Base-by-base conservation (phyloP, 768 basidiomycete species). In the Russula abietina region DNA sequence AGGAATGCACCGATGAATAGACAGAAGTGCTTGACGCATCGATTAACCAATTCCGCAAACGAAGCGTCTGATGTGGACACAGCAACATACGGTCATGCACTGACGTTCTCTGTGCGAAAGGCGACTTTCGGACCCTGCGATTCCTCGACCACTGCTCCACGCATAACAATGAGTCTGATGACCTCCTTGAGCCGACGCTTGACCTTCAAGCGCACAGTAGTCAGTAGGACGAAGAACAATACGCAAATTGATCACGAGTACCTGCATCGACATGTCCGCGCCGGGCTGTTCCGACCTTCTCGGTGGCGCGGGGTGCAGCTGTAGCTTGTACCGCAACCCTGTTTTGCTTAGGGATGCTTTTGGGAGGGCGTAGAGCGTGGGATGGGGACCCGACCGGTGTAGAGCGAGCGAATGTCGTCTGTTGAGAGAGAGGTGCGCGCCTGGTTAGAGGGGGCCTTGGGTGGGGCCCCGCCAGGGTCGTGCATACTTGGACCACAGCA, bases 61-160 rank as follows among this genome's bases (percentile, higher is more conserved):
- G 61, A 43, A 28, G 57, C 51, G 4, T 36, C 52, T 14, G 55
- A 58, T 11, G 51, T 64, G 11, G 64, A 61, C 30, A 32, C 14
- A 1, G 46, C 64, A n/a, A 58, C 8, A 36, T 65, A 64, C 22
- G 61, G 49, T 57, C 56, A 65, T 26, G 61, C 57, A 9, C 65
- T 62, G 14, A 58, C 45, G 28, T 65, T 62, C 33, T 24, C 52
- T 6, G n/a, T 32, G n/a, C 41, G 53, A 55, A 64, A 59, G 22
- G 50, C 61, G 10, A 65, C 16, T 39, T 39, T 39, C 16, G 2
- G 16, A 39, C 38, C 38, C 16, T 16, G 26, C 50, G 51, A 50
- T 39, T 36, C 32, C 39, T 54, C 55, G 5, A 56, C 64, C 11
- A 45, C 53, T 19, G 64, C 60, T 8, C 64, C 60, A 9, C 65